phyloP scores from a whole-genome alignment of 164 flowering plant species.

The Stephania cephalantha region DNA sequence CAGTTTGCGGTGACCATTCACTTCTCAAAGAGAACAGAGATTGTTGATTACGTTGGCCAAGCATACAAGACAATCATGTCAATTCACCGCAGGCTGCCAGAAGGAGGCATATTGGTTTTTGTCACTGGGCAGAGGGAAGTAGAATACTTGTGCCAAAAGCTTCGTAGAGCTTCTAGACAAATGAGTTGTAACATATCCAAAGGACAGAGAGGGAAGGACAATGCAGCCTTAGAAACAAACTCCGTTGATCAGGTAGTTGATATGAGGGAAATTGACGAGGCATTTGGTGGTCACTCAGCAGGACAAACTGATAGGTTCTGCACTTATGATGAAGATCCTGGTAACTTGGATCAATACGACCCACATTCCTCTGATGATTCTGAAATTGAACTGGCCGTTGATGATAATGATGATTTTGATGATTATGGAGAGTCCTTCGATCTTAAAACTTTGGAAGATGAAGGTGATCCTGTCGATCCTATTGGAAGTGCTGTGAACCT shows the following conservation, averaged over 20 bases:
- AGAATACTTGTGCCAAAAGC: slow-evolving; percentile 63
- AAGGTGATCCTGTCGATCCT: slow-evolving; percentile 24
- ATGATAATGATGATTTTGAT: slow-evolving; percentile 18
- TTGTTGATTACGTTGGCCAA: slow-evolving; percentile 79
- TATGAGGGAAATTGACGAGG: slow-evolving; percentile 68
- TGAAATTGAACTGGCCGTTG: slow-evolving; percentile 55
- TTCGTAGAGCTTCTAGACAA: slow-evolving; percentile 65
- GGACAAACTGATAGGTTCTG: slow-evolving; percentile 47
- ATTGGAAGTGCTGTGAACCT: slow-evolving; percentile 42
- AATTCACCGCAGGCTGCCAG: slow-evolving; percentile 86
- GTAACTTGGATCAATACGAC: slow-evolving; percentile 34
- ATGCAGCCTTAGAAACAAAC: slow-evolving; percentile 20
- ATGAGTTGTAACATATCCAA: slow-evolving; percentile 20
- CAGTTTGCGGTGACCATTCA: slow-evolving; percentile 78
- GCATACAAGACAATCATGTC: slow-evolving; percentile 82
- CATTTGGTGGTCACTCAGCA: slow-evolving; percentile 40
- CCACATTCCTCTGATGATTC: slow-evolving; percentile 41
- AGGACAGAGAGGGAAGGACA: slow-evolving; percentile 20
- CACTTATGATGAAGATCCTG: slow-evolving; percentile 45
- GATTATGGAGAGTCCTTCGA: slow-evolving; percentile 25
- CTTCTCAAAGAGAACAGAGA: slow-evolving; percentile 80
- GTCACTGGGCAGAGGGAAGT: slow-evolving; percentile 99
- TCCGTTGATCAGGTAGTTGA: slow-evolving; percentile 30
- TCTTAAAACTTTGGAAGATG: slow-evolving; percentile 17
- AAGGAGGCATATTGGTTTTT: slow-evolving; percentile 91